Base-by-base conservation (phyloP, 2,329 filamentous ascomycete species). In the Calonectria naviculata region DNA sequence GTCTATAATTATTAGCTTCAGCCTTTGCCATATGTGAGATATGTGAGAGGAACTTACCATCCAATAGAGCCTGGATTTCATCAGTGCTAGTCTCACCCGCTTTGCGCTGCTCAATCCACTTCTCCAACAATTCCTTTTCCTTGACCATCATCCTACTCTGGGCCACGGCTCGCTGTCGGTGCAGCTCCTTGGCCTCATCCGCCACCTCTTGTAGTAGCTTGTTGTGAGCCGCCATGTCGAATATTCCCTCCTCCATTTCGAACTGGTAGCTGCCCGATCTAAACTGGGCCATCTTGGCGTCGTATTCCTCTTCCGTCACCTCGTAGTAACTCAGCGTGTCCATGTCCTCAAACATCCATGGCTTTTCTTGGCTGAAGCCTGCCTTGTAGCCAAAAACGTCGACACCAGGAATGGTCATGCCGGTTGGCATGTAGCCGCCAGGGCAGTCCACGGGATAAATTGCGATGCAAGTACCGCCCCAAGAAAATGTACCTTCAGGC, bases 351-450 rank as follows among this genome's bases (percentile, higher is more conserved):
- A 80, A 83, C 44, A 84, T 73, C 84, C 84, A 85, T 0, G 83
- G 82, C 49, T 74, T 75, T 0, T 70, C 67, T 3, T 58, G 34
- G 1, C 76, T 73, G 54, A 83, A 82, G 4, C 81, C 78, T 1
- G 79, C 76, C 1, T 80, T 78, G 5, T 73, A 74, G 0, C 81
- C 81, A 21, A 79, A 80, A 2, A 78, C 77, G 68, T 85, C 82
- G 78, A 81, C 84, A 8, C 78, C 78, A 7, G 78, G 77, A 10
- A 84, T 69, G 0, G 78, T 78, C 62, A 76, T 64, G 15, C 79
- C 83, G 6, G 82, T 77, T 36, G 83, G 76, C 79, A 80, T 80
- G 75, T 85, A 86, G 0, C 84, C 84, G 5, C 84, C 84, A 0
- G 84, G 84, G 6, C 77, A 74, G 28, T 82, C 83, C 1, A 81